Evolutionary conservation across 306 rosid genomes (phyloP).

Genomic region (Quercus engelmannii): DNA sequence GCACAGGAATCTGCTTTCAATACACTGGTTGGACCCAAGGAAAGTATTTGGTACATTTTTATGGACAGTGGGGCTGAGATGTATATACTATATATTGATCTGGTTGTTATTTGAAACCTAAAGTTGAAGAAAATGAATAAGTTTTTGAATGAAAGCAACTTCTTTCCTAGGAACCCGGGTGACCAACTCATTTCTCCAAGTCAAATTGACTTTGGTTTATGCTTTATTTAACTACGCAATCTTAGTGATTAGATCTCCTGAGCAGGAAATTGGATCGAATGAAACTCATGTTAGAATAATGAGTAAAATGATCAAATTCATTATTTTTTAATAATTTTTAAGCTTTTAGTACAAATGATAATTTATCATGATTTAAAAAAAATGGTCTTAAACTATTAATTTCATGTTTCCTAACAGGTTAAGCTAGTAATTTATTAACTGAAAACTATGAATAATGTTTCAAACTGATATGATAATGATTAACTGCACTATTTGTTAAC

Average conservation of each 20-base stretch:
- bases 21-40: slow-evolving; percentile 39
- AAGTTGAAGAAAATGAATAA: slow-evolving; percentile 5
- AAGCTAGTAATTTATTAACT: too few relatives aligned
- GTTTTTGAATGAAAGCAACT: slow-evolving; percentile 18
- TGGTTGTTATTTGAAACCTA: slow-evolving; percentile 3
- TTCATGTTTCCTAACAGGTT: too few relatives aligned
- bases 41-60: slow-evolving; percentile 23
- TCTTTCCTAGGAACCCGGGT: neutral
- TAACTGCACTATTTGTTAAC: too few relatives aligned
- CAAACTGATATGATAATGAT: too few relatives aligned
- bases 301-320: too few relatives aligned
- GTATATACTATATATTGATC: neutral
- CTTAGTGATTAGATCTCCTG: neutral
- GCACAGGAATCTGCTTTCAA: slow-evolving; percentile 28
- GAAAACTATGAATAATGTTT: too few relatives aligned
- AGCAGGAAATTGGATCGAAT: slow-evolving; percentile 1
- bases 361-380: too few relatives aligned
- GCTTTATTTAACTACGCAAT: neutral
- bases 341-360: too few relatives aligned
- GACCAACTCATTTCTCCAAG: neutral
- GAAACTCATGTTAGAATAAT: neutral
- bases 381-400: too few relatives aligned
- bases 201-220: neutral
- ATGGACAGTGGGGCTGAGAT: neutral
- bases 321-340: too few relatives aligned